Evolutionary conservation across 208 protist genomes (phyloP), one percentile per base, ranked within the genome.

Genomic region (Balamuthia mandrillaris): DNA sequence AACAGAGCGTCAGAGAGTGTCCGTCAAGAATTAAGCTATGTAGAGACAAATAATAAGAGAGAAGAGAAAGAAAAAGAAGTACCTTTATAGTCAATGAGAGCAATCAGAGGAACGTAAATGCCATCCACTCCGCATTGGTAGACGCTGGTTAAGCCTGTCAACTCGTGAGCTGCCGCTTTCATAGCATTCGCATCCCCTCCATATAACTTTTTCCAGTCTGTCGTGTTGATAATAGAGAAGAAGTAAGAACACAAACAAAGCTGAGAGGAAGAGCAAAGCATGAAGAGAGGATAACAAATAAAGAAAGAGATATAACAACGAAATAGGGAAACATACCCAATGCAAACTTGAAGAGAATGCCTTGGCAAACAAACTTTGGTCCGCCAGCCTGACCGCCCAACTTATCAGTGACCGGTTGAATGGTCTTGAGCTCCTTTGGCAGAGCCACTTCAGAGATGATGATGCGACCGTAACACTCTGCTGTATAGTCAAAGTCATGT

Each of bases 1-100:
- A n/a, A n/a, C n/a, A n/a, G n/a, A n/a, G n/a, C n/a, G n/a, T n/a
- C n/a, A n/a, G n/a, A n/a, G n/a, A n/a, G n/a, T n/a, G n/a, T n/a
- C n/a, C n/a, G n/a, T n/a, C n/a, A n/a, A n/a, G n/a, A n/a, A n/a
- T n/a, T n/a, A n/a, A n/a, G n/a, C n/a, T n/a, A n/a, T n/a, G n/a
- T n/a, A n/a, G n/a, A n/a, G n/a, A n/a, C n/a, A n/a, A n/a, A n/a
- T n/a, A n/a, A n/a, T n/a, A n/a, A n/a, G n/a, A n/a, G n/a, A n/a
- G n/a, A n/a, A n/a, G n/a, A n/a, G n/a, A n/a, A n/a, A n/a, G n/a
- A n/a, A n/a, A n/a, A n/a, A n/a, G n/a, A n/a, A n/a, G n/a, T n/a
- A 29, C 88, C 88, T 51, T 70, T 74, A 21, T 87, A 90, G 78
- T 90, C 88, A n/a, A 90, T 82, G 10, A 88, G 49, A 12, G 88